These are phyloP conservation scores for Lantana camara DNA, from an alignment of 257 asterid species.

Conservation along the genomic window DNA sequence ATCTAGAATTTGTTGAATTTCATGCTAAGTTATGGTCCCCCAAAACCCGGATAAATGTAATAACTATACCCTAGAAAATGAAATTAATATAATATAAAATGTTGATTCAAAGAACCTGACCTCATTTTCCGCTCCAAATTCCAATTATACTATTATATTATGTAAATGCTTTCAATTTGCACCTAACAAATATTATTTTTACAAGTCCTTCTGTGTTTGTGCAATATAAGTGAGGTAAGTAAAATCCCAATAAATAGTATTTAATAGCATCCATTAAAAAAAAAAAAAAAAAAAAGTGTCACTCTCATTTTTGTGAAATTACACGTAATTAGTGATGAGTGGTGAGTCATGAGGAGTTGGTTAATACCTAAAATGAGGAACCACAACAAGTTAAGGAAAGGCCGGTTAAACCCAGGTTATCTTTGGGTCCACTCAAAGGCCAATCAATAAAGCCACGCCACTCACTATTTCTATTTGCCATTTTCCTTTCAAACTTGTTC, in stretches of 20 bases:
- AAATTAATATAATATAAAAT: not conserved
- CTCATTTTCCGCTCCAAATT: not conserved
- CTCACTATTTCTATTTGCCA: slow-evolving; percentile 8
- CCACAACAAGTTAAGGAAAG: slow-evolving; percentile 26
- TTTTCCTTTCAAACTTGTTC: slow-evolving; percentile 22
- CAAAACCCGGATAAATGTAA: not conserved
- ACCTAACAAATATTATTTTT: not conserved
- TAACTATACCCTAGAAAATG: not conserved
- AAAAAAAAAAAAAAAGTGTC: too few relatives aligned
- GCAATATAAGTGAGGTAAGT: too few relatives aligned
- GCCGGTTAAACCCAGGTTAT: slow-evolving; percentile 38
- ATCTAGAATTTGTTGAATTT: slow-evolving; percentile 26
- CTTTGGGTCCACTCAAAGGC: slow-evolving; percentile 42
- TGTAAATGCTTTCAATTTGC: not conserved
- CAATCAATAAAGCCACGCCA: slow-evolving; percentile 37
- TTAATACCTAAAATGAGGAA: slow-evolving; percentile 24
- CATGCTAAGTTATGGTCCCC: not conserved
- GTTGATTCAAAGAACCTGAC: not conserved
- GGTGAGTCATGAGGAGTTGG: not conserved
- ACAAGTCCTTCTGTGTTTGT: too few relatives aligned
- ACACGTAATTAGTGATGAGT: not conserved
- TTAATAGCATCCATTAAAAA: too few relatives aligned
- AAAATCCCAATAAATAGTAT: too few relatives aligned
- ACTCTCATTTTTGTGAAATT: too few relatives aligned
- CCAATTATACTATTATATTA: not conserved